Conservation (phyloP, 192 early-diverging fungal genomes). For the Coemansia sp. region DNA sequence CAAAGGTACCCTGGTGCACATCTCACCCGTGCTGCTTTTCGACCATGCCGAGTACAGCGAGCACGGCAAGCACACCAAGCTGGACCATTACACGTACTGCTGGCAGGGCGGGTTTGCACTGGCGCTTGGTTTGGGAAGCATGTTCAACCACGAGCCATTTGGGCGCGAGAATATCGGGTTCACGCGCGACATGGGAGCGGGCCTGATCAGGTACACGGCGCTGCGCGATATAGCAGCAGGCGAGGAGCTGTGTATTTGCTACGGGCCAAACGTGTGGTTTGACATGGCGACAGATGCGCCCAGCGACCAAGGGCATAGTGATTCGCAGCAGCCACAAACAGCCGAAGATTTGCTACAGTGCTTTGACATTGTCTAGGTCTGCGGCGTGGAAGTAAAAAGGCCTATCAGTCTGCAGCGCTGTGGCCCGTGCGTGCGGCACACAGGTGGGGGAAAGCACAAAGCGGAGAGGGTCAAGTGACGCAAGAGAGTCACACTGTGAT, state of each 20-base stretch:
- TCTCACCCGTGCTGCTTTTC: constrained; percentile 62
- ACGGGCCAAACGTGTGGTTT: constrained; percentile 66
- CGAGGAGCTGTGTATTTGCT: constrained; percentile 68
- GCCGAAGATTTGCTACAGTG: constrained; percentile 4
- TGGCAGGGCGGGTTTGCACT: constrained; percentile 61
- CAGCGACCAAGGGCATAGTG: not conserved
- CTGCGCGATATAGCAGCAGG: constrained; percentile 53
- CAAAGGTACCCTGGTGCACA: constrained; percentile 52
- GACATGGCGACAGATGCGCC: constrained; percentile 41
- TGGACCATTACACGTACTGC: constrained; percentile 67
- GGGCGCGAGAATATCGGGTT: constrained; percentile 61
- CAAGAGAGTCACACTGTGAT: not conserved
- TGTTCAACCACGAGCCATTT: constrained; percentile 63
- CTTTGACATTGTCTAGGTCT: not conserved
- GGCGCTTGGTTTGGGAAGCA: constrained; percentile 63
- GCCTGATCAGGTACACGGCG: constrained; percentile 59
- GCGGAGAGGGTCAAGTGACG: not conserved
- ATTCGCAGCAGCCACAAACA: not conserved
- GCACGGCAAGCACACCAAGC: constrained; percentile 59
- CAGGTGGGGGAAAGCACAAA: not conserved
- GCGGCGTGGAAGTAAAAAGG: not conserved
- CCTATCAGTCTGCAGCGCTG: not conserved
- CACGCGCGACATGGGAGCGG: constrained; percentile 55
- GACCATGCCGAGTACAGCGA: constrained; percentile 52
- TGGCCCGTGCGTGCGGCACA: not conserved